These are phyloP conservation scores for Petunia hybrid DNA, from an alignment of 305 asterid species.

Conservation along the genomic window DNA sequence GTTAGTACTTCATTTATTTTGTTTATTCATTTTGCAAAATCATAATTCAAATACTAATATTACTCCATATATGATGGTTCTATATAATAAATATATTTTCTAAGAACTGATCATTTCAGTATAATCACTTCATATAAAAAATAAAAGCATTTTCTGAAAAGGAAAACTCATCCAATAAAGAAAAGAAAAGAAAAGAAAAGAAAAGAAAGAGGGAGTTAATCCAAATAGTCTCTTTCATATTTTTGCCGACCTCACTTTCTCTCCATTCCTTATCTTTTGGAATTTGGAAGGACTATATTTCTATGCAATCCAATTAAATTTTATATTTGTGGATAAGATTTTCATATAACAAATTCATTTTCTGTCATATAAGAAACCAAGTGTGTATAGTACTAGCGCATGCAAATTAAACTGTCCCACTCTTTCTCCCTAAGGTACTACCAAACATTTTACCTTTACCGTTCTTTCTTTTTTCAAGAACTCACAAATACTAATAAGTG, in stretches of 20 bases:
- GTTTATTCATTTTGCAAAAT: no score
- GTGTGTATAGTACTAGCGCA: neutral
- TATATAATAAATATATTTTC: no score
- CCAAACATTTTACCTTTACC: neutral
- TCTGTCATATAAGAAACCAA: neutral
- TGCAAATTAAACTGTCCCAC: slow-evolving; percentile 11
- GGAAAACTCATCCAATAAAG: no score
- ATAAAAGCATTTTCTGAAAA: no score
- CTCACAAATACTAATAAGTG: neutral
- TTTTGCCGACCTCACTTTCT: slow-evolving; percentile 1
- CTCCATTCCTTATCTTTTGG: slow-evolving; percentile 30
- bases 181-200: neutral
- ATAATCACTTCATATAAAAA: no score
- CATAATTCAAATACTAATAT: no score
- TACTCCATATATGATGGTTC: no score
- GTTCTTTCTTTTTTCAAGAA: neutral
- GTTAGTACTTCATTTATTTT: no score
- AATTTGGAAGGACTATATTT: slow-evolving; percentile 26
- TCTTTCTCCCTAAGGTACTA: slow-evolving; percentile 23
- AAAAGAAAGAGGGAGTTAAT: neutral
- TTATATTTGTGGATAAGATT: slow-evolving; percentile 25
- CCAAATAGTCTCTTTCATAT: slow-evolving; percentile 29
- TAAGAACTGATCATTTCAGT: no score
- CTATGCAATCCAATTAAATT: slow-evolving; percentile 25
- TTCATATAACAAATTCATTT: slow-evolving; percentile 22